Conservation (phyloP, 441 rosid genomes). For the Corymbia citriodora region DNA sequence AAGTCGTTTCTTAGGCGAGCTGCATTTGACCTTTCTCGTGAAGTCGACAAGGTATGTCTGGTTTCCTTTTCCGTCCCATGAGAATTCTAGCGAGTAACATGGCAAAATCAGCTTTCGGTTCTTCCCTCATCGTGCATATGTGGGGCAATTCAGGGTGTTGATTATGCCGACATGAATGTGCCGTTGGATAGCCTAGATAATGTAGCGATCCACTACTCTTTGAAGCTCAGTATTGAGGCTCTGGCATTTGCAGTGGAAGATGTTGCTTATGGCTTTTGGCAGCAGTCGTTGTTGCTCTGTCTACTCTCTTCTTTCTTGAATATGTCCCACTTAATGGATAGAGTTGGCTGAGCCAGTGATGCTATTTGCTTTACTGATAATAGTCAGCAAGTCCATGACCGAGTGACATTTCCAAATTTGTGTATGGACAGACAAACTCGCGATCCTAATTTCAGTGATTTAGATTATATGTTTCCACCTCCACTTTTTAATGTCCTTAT, state of each 20-base stretch:
- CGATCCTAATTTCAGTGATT: background rate
- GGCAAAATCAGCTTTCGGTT: background rate
- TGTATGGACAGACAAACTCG: background rate
- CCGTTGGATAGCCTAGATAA: background rate
- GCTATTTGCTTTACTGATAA: background rate
- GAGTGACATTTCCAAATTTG: background rate
- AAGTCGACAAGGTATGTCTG: slow-evolving; percentile 44
- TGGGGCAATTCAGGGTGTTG: background rate
- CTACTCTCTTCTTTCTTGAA: background rate
- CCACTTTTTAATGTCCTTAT: background rate
- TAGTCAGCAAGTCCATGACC: background rate
- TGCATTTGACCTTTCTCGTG: slow-evolving; percentile 22
- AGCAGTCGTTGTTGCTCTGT: background rate
- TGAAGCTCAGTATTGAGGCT: background rate
- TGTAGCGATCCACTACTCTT: background rate
- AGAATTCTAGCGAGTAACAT: background rate
- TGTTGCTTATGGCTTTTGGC: background rate
- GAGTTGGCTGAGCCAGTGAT: background rate
- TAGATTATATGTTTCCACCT: background rate
- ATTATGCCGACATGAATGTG: background rate
- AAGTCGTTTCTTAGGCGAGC: slow-evolving; percentile 30
- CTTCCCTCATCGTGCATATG: background rate
- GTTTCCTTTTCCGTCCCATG: background rate
- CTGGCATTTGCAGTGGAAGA: background rate
- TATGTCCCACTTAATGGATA: background rate